Conservation (phyloP, 768 basidiomycete genomes). For the Chalciporus piperatus region DNA sequence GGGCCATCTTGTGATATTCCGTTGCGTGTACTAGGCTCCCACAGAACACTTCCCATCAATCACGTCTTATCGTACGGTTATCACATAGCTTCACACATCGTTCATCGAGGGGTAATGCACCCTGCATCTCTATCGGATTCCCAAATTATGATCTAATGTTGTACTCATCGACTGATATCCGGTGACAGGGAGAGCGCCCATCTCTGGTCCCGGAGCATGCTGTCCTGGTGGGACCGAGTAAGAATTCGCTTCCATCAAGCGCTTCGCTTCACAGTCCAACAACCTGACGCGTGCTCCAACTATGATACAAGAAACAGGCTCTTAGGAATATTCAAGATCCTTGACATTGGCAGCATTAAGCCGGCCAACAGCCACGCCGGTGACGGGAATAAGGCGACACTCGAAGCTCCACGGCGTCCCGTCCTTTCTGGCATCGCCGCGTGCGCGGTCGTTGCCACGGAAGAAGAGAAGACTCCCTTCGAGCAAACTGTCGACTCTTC, state of each 20-base stretch:
- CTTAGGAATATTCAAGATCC: background rate
- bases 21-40: slow-evolving; percentile 26
- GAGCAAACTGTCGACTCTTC: slow-evolving; percentile 13
- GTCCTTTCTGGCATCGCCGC: slow-evolving; percentile 16
- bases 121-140: slow-evolving; percentile 31
- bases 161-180: slow-evolving; percentile 13
- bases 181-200: slow-evolving; percentile 25
- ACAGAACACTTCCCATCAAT: slow-evolving; percentile 45
- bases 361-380: background rate
- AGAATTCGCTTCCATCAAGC: background rate
- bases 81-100: slow-evolving; percentile 35
- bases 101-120: slow-evolving; percentile 22
- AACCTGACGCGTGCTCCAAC: too few species aligned
- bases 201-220: slow-evolving; percentile 8
- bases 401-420: slow-evolving; percentile 25
- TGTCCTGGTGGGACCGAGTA: slow-evolving; percentile 16
- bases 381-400: slow-evolving; percentile 19
- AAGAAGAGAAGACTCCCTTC: slow-evolving; percentile 33
- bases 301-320: too few species aligned
- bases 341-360: background rate
- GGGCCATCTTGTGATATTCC: slow-evolving; percentile 6
- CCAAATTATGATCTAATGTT: slow-evolving; percentile 23
- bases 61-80: slow-evolving; percentile 46
- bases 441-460: slow-evolving; percentile 30
- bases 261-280: too few species aligned